These are phyloP conservation scores for Magnusiomyces sp. DNA, from an alignment of 1,139 yeast genomes.

Conservation along the genomic window DNA sequence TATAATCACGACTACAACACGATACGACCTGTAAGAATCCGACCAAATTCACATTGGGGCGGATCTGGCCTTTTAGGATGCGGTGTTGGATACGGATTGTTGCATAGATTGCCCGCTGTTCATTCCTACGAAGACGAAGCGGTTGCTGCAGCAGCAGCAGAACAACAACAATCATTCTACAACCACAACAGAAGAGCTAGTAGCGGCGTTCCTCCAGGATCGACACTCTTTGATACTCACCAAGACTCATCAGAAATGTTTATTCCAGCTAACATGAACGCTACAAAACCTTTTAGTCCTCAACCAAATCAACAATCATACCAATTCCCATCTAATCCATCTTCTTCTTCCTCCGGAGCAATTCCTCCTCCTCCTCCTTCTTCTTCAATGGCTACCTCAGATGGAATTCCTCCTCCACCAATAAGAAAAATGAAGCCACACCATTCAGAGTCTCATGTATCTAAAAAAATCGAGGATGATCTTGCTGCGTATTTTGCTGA, in stretches of 20 bases:
- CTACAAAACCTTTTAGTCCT: too few species aligned
- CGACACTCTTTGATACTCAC: constrained; percentile 26
- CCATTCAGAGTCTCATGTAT: too few species aligned
- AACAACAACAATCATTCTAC: too few species aligned
- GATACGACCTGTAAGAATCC: constrained; percentile 76
- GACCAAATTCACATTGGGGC: constrained; percentile 52
- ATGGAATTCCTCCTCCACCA: too few species aligned
- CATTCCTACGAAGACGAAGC: constrained; percentile 8
- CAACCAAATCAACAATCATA: too few species aligned
- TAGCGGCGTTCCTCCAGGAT: constrained; percentile 32
- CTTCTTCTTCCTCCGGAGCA: constrained; percentile 1
- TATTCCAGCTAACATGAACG: constrained; percentile 1
- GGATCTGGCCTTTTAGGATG: constrained; percentile 81
- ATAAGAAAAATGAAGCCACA: constrained; percentile 4
- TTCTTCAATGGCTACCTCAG: too few species aligned
- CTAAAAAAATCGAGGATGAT: constrained; percentile 16
- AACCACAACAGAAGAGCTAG: too few species aligned
- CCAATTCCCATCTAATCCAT: constrained; percentile 9
- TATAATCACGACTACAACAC: constrained; percentile 83
- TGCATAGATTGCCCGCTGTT: constrained; percentile 69
- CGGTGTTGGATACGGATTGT: constrained; percentile 86
- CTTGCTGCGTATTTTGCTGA: constrained; percentile 32
- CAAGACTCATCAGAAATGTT: not conserved
- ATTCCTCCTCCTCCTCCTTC: constrained; percentile 10
- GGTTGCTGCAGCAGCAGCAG: too few species aligned